phyloP scores from a whole-genome alignment of 176 grass and related monocot genomes.

The Eleusine coracana region DNA sequence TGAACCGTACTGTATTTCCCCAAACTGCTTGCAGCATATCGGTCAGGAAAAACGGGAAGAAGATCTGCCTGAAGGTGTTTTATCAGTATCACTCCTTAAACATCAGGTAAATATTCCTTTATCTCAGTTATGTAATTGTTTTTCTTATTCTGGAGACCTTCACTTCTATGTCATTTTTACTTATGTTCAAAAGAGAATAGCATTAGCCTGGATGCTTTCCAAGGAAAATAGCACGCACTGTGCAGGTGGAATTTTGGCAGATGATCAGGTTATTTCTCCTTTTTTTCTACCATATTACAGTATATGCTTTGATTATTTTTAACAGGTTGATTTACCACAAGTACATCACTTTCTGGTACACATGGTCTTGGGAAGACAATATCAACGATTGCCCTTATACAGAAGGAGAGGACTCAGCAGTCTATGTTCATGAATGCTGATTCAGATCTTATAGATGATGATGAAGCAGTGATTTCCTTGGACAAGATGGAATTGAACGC shows the following conservation, averaged over 20 bases:
- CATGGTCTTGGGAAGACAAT: constrained; percentile 95
- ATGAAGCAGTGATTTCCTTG: constrained; percentile 20
- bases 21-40: constrained; percentile 55
- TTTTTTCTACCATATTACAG: constrained; percentile 33
- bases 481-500: background rate
- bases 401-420: constrained; percentile 81
- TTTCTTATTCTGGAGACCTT: constrained; percentile 11
- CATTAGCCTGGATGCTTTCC: constrained; percentile 89
- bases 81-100: constrained; percentile 81
- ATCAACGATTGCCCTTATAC: constrained; percentile 84
- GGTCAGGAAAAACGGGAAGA: constrained; percentile 72
- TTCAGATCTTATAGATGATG: constrained; percentile 58
- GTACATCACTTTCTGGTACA: background rate
- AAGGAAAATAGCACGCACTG: constrained; percentile 86
- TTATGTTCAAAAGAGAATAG: constrained; percentile 72
- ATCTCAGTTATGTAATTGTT: constrained; percentile 10
- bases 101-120: constrained; percentile 65
- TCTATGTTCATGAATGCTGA: constrained; percentile 59
- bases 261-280: constrained; percentile 80
- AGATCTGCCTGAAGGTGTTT: constrained; percentile 74
- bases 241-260: constrained; percentile 92
- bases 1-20: no score
- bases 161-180: constrained; percentile 28
- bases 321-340: no score
- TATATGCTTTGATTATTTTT: constrained; percentile 5